Percentiles rank a stretch among this genome's conserved stretches.
phyloP scores from a whole-genome alignment of 2,329 filamentous ascomycete species.

The Colletotrichum cereale region DNA sequence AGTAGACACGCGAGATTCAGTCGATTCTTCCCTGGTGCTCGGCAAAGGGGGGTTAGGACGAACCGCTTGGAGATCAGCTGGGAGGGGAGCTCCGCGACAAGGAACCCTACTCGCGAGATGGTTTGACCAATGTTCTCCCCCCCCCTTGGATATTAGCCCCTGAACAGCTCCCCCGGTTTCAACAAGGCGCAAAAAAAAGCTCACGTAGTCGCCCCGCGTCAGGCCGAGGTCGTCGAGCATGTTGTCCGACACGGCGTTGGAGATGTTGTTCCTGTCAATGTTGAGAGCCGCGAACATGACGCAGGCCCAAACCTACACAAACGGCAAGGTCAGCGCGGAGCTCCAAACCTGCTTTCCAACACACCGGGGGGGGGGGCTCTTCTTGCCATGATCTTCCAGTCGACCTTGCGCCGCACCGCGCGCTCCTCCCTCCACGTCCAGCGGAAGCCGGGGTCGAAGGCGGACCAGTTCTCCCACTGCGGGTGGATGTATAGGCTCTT shows the following conservation, averaged over 20 bases:
- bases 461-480: slow-evolving; percentile 52
- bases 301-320: slow-evolving; percentile 45
- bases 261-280: slow-evolving; percentile 45
- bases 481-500: slow-evolving; percentile 52
- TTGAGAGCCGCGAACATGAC: slow-evolving; percentile 47
- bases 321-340: too few species aligned
- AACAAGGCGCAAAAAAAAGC: slow-evolving; percentile 11
- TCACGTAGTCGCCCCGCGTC: slow-evolving; percentile 47
- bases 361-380: too few species aligned
- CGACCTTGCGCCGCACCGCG: slow-evolving; percentile 45
- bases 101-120: slow-evolving; percentile 65
- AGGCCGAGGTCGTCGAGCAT: slow-evolving; percentile 57
- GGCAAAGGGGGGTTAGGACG: slow-evolving; percentile 48
- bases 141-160: slow-evolving; percentile 20
- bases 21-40: too few species aligned
- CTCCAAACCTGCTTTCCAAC: too few species aligned
- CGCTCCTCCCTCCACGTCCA: slow-evolving; percentile 52
- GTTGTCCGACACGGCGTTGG: slow-evolving; percentile 45
- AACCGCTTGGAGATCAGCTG: slow-evolving; percentile 69
- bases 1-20: not conserved
- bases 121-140: slow-evolving; percentile 65
- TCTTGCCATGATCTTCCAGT: slow-evolving; percentile 54
- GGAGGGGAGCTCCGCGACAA: slow-evolving; percentile 71
- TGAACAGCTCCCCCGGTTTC: not conserved
- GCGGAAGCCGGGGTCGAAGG: slow-evolving; percentile 49